Base-by-base conservation (phyloP, 2,329 filamentous ascomycete species). In the Myriosclerotinia duriaeana region DNA sequence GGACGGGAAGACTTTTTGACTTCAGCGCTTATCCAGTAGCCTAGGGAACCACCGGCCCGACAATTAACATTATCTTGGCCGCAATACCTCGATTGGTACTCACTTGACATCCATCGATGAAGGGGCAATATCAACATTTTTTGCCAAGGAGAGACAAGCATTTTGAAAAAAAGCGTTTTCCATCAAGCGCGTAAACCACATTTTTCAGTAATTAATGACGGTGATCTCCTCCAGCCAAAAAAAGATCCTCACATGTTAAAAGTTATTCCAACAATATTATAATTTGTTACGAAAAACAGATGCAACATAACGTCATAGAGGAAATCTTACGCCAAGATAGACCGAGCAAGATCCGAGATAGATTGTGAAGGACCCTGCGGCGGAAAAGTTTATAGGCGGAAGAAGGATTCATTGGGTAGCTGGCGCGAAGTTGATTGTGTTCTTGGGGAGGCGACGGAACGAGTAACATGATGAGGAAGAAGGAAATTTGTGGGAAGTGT, bases 301-400 rank as follows among this genome's bases (percentile, higher is more conserved):
- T 36, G 54, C 64, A 65, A 34, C 15, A 53, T 46, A 66, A 66
- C 64, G 64, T 66, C 55, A 61, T 53, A 17, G 14, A 40, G 17
- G 14, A 46, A 17, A n/a, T 46, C 9, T 20, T 15, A 53, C 2
- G 38, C 55, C 48, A 66, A 66, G 48, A 61, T 61, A 53, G 46
- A 66, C 64, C 64, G 64, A 66, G 46, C 55, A 48, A 66, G 38
- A 61, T 66, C 55, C 55, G 48, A 61, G 38, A 53, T 56, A 44
- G 7, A 8, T 36, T 42, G 60, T 40, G 12, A 61, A 60, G 52
- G 63, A 38, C 64, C 64, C 55, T 66, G 64, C 64, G 61, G 55
- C 64, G 64, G 64, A 48, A 66, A 60, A 61, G 14, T 44, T 46
- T 26, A 53, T 66, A 65, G 64, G 54, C 54, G 64, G 54, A 53